Conservation (phyloP, 331 rosid genomes). For the Phaseolus coccineus region DNA sequence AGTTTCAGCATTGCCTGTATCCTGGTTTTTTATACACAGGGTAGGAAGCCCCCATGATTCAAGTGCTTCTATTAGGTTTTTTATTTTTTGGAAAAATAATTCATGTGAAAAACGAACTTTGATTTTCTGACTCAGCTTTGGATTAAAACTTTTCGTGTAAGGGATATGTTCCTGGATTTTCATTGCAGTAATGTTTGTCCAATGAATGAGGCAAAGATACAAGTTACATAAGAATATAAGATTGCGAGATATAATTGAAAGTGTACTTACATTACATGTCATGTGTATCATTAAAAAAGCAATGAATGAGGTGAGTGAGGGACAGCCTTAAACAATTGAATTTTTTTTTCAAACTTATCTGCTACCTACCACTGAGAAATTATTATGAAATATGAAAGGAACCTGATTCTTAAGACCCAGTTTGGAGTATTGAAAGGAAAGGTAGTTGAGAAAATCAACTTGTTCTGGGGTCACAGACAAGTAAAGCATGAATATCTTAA, state of each 20-base stretch:
- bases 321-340: constrained; percentile 2
- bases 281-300: constrained; percentile 11
- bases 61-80: no score
- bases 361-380: constrained; percentile 40
- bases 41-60: no score
- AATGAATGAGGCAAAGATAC: no score
- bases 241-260: constrained; percentile 51
- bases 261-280: constrained; percentile 42
- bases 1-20: no score
- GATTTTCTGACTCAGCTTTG: no score
- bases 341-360: constrained; percentile 45
- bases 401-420: constrained; percentile 32
- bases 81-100: no score
- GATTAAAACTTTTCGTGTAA: no score
- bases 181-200: no score
- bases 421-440: neutral
- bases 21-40: no score
- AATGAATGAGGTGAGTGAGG: constrained; percentile 17
- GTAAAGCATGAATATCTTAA: neutral
- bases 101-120: no score
- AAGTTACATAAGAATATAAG: no score
- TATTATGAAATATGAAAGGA: neutral
- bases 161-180: no score
- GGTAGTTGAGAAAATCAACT: neutral
- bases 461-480: neutral